Percentiles rank a stretch among this genome's conserved stretches.
Evolutionary conservation across 1,284 basidiomycete genomes (phyloP).

Genomic region (Leccinum subrobustum): DNA sequence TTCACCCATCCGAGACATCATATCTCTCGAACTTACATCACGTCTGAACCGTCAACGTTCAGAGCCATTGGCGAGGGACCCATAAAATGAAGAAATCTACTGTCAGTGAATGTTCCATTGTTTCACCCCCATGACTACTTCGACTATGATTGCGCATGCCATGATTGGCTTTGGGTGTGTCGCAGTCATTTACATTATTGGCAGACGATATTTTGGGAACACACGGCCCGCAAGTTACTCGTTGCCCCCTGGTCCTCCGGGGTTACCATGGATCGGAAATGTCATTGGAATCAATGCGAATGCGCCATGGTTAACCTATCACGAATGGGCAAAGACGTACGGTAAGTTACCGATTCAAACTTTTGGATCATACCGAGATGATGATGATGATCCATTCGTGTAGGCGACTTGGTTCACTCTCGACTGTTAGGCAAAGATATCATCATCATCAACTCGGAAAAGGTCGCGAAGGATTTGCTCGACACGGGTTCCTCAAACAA

Average conservation of each 20-base stretch:
- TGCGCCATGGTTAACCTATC: not conserved
- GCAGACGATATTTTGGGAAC: not conserved
- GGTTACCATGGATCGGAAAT: not conserved
- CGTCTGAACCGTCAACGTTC: not conserved
- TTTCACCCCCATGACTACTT: not conserved
- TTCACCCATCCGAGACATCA: not conserved
- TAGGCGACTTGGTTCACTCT: not conserved
- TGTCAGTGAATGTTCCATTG: not conserved
- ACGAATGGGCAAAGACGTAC: not conserved
- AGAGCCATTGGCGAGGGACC: not conserved
- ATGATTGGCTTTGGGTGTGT: not conserved
- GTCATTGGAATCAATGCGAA: not conserved
- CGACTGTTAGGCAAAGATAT: conserved; percentile 8
- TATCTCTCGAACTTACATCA: not conserved
- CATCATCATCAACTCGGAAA: conserved; percentile 27
- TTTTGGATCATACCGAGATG: not conserved
- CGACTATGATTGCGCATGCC: not conserved
- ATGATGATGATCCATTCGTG: not conserved
- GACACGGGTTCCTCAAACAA: conserved; percentile 23
- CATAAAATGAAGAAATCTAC: not conserved
- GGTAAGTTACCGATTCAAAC: not conserved
- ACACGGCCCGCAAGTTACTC: not conserved
- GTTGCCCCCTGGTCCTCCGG: not conserved
- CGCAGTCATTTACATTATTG: not conserved
- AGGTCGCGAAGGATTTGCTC: conserved; percentile 24